Evolutionary conservation across 2,329 filamentous ascomycete genomes (phyloP).

Genomic region (Xylariaceae sp.): DNA sequence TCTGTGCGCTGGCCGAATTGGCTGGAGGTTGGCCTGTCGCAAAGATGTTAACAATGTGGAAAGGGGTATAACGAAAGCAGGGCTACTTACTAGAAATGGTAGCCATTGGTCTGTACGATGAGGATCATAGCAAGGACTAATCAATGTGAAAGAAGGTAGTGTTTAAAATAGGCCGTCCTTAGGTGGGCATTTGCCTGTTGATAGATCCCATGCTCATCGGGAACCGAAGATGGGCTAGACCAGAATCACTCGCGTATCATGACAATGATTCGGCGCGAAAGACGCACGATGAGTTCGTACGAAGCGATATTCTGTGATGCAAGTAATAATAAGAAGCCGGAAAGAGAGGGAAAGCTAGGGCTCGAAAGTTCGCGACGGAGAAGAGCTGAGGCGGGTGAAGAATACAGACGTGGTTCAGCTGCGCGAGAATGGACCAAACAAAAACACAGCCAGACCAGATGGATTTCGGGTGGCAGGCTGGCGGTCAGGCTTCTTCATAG

Average conservation of each 20-base stretch:
- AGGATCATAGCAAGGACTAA: conserved; percentile 36
- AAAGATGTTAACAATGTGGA: conserved; percentile 28
- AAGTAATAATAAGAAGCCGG: conserved; percentile 13
- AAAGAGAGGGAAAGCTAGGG: not conserved
- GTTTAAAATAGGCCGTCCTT: conserved; percentile 29
- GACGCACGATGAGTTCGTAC: not conserved
- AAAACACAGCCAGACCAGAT: conserved; percentile 9
- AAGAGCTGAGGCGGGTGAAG: conserved; percentile 6
- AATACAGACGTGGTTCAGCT: conserved; percentile 16
- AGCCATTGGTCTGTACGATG: conserved; percentile 37
- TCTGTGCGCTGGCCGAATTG: conserved; percentile 36
- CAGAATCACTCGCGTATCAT: conserved; percentile 36
- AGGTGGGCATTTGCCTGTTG: conserved; percentile 32
- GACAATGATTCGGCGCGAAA: conserved; percentile 25
- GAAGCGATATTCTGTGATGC: conserved; percentile 12
- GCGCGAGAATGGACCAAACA: conserved; percentile 10
- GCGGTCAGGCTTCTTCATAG: conserved; percentile 11
- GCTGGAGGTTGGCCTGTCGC: conserved; percentile 37
- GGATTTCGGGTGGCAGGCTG: conserved; percentile 14
- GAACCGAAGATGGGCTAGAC: conserved; percentile 29
- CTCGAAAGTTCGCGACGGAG: conserved; percentile 22
- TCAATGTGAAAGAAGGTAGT: conserved; percentile 17
- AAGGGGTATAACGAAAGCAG: not conserved
- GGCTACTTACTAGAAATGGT: conserved; percentile 37
- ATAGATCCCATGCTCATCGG: conserved; percentile 39